Base-by-base conservation (phyloP, 805 yeast genomes). In the Metschnikowia rubicola region DNA sequence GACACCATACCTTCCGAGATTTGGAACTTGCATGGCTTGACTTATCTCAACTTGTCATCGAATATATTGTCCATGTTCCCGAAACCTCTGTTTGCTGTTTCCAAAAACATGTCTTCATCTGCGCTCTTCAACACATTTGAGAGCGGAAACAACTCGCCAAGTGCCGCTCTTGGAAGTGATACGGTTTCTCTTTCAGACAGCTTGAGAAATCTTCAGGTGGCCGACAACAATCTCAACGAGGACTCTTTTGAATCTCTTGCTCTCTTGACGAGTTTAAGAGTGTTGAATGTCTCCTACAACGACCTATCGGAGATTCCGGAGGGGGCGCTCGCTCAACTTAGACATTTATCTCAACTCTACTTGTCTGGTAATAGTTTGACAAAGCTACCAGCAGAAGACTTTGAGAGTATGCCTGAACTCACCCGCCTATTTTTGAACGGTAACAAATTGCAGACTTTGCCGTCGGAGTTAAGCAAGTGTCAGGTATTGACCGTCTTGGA, bases 171-270 rank as follows among this genome's bases (percentile, higher is more conserved):
- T 7, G 40, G 43, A n/a, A 21, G 12, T 17, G 10, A n/a, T 2
- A 11, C 13, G 1, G 29, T 35, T 4, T 63, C 75, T 0, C 58
- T 80, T 41, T 74, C 83, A 1, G 75, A 75, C 43, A 75, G 80
- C 30, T 68, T 90, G 48, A 64, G 75, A 46, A 68, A 72, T 21
- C 75, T 94, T 34, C 77, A 81, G 35, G 70, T 89, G 35, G 86
- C 94, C 11, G 98, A 92, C 61, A 94, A 94, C 63, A 83, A 89
- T 52, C 74, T 94, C 31, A 78, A 75, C 26, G 97, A 92, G 60
- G 85, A 84, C 6, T 80, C 84, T 50, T 83, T 91, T 66, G 85
- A 84, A 44, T 73, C 80, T 3, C 69, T 94, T 30, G 77, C 87
- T 6, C 67, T 75, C 40, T 76, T 88, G 52, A 61, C 69, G 1